phyloP scores from a whole-genome alignment of 305 asterid species.

The Lippia alba region DNA sequence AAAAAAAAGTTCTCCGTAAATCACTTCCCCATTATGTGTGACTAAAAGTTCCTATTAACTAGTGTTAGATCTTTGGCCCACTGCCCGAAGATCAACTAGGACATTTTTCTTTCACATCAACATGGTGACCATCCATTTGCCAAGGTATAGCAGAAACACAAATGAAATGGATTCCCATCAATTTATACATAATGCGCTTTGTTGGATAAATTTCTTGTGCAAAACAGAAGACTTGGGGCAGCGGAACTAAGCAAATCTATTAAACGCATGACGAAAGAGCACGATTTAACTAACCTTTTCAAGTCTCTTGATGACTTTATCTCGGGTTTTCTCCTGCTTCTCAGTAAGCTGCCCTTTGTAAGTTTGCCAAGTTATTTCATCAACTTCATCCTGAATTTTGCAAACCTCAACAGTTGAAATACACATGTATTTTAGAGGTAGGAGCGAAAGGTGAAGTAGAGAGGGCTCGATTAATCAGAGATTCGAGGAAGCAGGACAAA shows the following conservation, averaged over 20 bases:
- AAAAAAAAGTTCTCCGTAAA: not conserved
- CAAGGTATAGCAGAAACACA: constrained; percentile 22
- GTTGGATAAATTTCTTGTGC: constrained; percentile 9
- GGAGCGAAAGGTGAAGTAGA: constrained; percentile 2
- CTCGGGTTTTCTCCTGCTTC: constrained; percentile 97
- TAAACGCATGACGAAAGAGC: constrained; percentile 17
- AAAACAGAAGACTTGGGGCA: constrained; percentile 12
- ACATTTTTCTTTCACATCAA: constrained; percentile 1
- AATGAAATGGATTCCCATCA: constrained; percentile 13
- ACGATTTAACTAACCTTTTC: constrained; percentile 70
- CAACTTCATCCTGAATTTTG: constrained; percentile 74
- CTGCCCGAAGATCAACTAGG: constrained; percentile 26
- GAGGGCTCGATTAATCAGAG: not conserved
- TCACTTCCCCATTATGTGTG: constrained; percentile 1
- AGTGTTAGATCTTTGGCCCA: constrained; percentile 19
- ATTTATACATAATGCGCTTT: not conserved
- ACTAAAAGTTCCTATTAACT: not conserved
- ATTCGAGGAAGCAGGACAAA: constrained; percentile 16
- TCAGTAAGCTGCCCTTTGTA: constrained; percentile 96
- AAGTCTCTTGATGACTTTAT: constrained; percentile 90
- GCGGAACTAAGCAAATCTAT: constrained; percentile 4
- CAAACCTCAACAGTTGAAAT: constrained; percentile 27
- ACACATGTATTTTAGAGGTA: not conserved
- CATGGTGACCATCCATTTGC: constrained; percentile 4
- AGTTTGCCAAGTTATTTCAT: constrained; percentile 99